phyloP scores from a whole-genome alignment of 2,329 filamentous ascomycete genomes.

The Teratosphaeria nubilosa region DNA sequence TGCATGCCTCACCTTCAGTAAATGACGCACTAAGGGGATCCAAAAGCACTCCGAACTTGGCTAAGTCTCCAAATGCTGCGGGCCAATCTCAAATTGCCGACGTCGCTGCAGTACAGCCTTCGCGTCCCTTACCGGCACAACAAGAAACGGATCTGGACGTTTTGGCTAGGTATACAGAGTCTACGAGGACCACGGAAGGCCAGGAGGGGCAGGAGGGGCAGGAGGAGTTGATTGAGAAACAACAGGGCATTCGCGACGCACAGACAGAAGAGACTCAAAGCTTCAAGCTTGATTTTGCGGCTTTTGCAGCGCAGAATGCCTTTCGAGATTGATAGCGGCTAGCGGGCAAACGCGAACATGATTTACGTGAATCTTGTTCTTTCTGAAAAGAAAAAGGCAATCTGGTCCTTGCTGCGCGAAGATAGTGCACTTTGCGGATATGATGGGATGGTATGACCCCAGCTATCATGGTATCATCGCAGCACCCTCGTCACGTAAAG shows the following conservation, averaged over 20 bases:
- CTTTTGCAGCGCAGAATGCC: conserved; percentile 12
- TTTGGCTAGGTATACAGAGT: conserved; percentile 3
- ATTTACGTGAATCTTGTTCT: no score
- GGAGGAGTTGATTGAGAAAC: background rate
- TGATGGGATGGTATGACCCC: no score
- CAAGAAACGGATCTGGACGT: conserved; percentile 6
- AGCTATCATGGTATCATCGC: no score
- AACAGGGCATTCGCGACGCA: conserved; percentile 35
- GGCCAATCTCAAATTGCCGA: background rate
- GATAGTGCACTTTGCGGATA: no score
- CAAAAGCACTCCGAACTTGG: conserved; percentile 1
- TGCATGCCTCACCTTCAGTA: background rate
- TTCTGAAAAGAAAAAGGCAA: no score
- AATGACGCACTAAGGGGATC: background rate
- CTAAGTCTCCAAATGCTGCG: background rate
- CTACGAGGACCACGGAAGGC: background rate
- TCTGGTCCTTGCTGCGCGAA: no score
- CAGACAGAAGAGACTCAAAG: conserved; percentile 1
- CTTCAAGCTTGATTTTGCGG: conserved; percentile 9
- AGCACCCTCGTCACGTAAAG: no score
- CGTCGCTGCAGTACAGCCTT: background rate
- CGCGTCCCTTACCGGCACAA: conserved; percentile 2
- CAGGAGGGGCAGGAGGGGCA: background rate
- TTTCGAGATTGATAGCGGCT: conserved; percentile 6
- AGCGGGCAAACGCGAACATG: background rate